Evolutionary conservation across 805 yeast species (phyloP), one percentile per base, ranked within the genome.

Genomic region (Metschnikowia shivogae): DNA sequence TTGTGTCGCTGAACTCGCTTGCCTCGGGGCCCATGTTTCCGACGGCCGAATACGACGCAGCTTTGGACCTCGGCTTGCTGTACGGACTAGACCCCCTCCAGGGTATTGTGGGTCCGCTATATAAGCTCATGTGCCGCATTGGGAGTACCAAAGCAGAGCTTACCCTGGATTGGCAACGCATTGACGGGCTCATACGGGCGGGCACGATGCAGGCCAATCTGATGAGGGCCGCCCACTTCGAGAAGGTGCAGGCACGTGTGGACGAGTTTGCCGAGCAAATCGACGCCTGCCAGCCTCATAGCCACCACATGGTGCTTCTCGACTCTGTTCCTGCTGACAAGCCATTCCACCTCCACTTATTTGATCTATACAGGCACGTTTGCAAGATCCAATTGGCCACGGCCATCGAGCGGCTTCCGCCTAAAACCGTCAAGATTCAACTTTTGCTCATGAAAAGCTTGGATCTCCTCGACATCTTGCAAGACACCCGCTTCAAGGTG

Each of bases 81-180:
- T 55, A 53, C 34, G 58, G 58, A 19, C 47, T 55, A 17, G 58
- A 55, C 39, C 58, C 56, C 4, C 46, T 55, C 9, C 54, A 49
- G 26, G 57, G 57, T 12, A 46, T 50, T 19, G 49, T 49, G 24
- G 41, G 48, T 4, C 56, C 57, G 4, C 44, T 53, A 9, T 55
- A 55, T 42, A 40, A 43, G 37, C 38, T 55, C 13, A 28, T 55
- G 28, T 54, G 54, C 17, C 42, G 36, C 17, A 55, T 55, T 11
- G 57, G 50, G 28, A 42, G 41, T 26, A 40, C 47, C 30, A 49
- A 42, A 14, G 53, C 50, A 12, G 43, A 45, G 20, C 39, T 55
- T n/a, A 33, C 36, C 17, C 26, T 17, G 5, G 31, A 39, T 14
- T 43, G 52, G 56, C 28, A 35, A 11, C 22, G 20, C 2, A 39